Conservation (phyloP, 1,139 yeast species). For the Candida tropicalis region DNA sequence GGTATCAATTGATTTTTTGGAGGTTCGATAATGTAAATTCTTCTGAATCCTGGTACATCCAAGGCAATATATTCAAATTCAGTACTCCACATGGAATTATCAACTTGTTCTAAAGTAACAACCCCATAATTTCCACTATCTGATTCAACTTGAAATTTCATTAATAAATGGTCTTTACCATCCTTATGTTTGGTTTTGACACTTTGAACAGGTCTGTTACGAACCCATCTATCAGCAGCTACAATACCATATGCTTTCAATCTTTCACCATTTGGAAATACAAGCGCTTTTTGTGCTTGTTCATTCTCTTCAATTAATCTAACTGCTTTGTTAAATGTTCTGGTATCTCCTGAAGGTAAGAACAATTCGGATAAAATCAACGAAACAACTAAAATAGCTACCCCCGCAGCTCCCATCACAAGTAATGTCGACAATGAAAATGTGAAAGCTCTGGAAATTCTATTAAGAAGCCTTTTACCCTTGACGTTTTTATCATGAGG, state of each 20-base stretch:
- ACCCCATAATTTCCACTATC: conserved; percentile 54
- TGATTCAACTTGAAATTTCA: conserved; percentile 88
- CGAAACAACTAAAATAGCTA: conserved; percentile 72
- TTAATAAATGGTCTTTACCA: conserved; percentile 77
- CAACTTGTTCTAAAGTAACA: conserved; percentile 79
- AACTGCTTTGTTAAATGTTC: conserved; percentile 85
- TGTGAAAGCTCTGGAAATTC: conserved; percentile 57
- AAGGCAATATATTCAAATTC: conserved; percentile 75
- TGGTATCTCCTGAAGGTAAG: conserved; percentile 89
- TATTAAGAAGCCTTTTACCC: conserved; percentile 38
- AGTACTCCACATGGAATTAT: conserved; percentile 64
- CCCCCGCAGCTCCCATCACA: conserved; percentile 68
- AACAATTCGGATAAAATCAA: conserved; percentile 76
- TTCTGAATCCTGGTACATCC: conserved; percentile 71
- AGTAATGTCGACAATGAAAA: conserved; percentile 62
- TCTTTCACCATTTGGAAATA: conserved; percentile 56
- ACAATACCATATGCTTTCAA: conserved; percentile 85
- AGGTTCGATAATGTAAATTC: conserved; percentile 74
- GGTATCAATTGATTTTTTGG: conserved; percentile 39
- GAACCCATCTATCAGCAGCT: conserved; percentile 74
- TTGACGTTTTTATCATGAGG: conserved; percentile 42
- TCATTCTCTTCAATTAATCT: conserved; percentile 70
- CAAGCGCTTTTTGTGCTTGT: conserved; percentile 58
- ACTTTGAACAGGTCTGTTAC: conserved; percentile 78
- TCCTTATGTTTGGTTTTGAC: conserved; percentile 61